phyloP scores from a whole-genome alignment of 2,329 filamentous ascomycete genomes.

The Claviceps pazoutovae region DNA sequence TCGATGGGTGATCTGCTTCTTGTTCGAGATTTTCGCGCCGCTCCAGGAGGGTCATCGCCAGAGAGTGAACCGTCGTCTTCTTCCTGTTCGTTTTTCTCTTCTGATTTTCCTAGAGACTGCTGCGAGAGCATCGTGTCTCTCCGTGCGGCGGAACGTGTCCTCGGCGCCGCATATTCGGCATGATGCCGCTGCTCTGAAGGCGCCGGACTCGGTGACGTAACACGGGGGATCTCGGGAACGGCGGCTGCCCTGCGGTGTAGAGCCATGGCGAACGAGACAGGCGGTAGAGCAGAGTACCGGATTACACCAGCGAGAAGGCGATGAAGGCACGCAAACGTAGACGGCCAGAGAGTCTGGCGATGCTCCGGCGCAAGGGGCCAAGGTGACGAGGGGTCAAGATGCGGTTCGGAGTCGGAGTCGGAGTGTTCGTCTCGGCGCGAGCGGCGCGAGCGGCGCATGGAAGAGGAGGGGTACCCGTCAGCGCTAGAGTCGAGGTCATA shows the following conservation, averaged over 20 bases:
- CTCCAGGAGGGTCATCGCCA: conserved; percentile 25
- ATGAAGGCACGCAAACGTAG: conserved; percentile 31
- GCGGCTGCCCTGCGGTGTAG: conserved; percentile 28
- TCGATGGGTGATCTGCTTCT: conserved; percentile 57
- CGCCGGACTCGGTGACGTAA: conserved; percentile 79
- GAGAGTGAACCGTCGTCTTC: conserved; percentile 22
- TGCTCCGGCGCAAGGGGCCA: conserved; percentile 8
- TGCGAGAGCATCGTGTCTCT: conserved; percentile 40
- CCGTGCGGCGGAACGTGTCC: conserved; percentile 58
- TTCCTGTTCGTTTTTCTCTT: conserved; percentile 26
- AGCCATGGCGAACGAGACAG: conserved; percentile 43
- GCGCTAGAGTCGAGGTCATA: conserved; percentile 11
- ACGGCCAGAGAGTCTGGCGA: conserved; percentile 25
- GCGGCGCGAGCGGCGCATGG: conserved; percentile 22
- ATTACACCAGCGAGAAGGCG: conserved; percentile 44
- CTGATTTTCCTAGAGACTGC: conserved; percentile 44
- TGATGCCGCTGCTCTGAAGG: conserved; percentile 18
- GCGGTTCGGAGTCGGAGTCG: conserved; percentile 16
- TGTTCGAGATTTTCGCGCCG: conserved; percentile 48
- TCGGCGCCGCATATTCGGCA: conserved; percentile 49
- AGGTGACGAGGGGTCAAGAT: not conserved
- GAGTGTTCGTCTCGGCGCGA: conserved; percentile 40
- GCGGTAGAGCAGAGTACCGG: conserved; percentile 41
- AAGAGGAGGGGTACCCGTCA: conserved; percentile 7
- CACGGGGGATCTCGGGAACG: conserved; percentile 67